phyloP scores from a whole-genome alignment of 1,139 yeast genomes.

The Geotrichum cucujoidarum region DNA sequence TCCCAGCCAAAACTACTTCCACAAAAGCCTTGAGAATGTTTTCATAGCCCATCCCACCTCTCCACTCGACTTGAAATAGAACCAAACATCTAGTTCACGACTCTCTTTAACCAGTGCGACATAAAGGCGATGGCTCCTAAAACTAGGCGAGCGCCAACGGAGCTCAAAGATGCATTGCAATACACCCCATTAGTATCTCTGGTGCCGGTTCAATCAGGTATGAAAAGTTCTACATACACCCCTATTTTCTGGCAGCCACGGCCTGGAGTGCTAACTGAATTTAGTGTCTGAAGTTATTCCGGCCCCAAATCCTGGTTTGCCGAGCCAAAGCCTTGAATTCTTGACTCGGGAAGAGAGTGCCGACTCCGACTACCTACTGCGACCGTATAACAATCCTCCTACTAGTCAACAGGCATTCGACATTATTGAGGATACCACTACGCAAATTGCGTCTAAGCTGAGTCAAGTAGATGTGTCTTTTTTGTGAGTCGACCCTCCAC shows the following conservation, averaged over 20 bases:
- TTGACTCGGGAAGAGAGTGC: constrained; percentile 10
- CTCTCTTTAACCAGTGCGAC: too few species aligned
- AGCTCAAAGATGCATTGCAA: constrained; percentile 19
- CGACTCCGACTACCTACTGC: constrained; percentile 8
- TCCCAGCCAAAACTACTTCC: too few species aligned
- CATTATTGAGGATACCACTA: constrained; percentile 8
- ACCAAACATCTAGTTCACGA: too few species aligned
- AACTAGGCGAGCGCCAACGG: constrained; percentile 17
- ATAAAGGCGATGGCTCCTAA: constrained; percentile 8
- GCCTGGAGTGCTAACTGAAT: neutral
- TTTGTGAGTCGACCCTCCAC: constrained; percentile 10
- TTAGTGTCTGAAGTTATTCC: constrained; percentile 13
- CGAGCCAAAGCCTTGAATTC: constrained; percentile 9
- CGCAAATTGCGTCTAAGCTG: constrained; percentile 10
- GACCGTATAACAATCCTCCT: constrained; percentile 11
- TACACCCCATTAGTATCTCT: constrained; percentile 21
- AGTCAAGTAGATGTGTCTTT: constrained; percentile 14
- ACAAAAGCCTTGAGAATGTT: too few species aligned
- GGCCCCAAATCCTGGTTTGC: constrained; percentile 12
- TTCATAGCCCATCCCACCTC: neutral
- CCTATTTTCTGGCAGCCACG: neutral
- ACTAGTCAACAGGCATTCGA: constrained; percentile 8
- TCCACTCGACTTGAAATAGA: too few species aligned
- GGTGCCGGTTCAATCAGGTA: constrained; percentile 20
- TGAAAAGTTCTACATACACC: neutral